phyloP scores from a whole-genome alignment of 371 early-diverging fungal genomes.

The Nematocida displodere region DNA sequence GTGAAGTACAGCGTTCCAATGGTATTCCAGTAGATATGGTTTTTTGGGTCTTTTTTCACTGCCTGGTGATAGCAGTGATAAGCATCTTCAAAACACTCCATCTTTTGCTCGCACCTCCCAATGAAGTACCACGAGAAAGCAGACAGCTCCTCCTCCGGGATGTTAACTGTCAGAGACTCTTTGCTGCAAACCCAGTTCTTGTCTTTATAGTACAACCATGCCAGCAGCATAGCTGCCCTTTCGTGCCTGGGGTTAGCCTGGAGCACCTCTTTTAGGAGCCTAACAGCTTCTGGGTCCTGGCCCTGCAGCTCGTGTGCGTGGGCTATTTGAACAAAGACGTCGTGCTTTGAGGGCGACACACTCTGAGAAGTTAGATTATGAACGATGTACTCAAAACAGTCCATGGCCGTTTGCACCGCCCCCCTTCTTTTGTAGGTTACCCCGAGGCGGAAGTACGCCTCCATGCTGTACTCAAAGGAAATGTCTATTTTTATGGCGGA shows the following conservation, averaged over 20 bases:
- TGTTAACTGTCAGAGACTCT: neutral
- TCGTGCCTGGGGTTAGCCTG: constrained; percentile 9
- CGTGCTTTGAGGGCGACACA: constrained; percentile 19
- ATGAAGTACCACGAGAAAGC: constrained; percentile 35
- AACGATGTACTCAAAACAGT: constrained; percentile 33
- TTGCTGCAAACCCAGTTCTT: neutral
- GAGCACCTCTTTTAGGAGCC: constrained; percentile 9
- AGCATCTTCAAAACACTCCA: constrained; percentile 19
- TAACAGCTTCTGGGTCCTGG: neutral
- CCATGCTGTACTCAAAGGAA: constrained; percentile 13
- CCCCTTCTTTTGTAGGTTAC: constrained; percentile 43
- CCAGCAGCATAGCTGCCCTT: constrained; percentile 11
- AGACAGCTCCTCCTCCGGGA: neutral
- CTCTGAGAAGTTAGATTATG: constrained; percentile 9
- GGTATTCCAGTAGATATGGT: constrained; percentile 32
- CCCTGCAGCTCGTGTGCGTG: constrained; percentile 25
- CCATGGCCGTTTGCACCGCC: constrained; percentile 27
- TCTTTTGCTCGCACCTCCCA: constrained; percentile 13
- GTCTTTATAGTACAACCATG: constrained; percentile 28
- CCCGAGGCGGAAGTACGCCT: constrained; percentile 26
- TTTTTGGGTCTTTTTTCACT: constrained; percentile 21
- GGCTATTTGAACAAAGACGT: constrained; percentile 31
- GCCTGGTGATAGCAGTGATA: constrained; percentile 26
- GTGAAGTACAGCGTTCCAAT: constrained; percentile 26
- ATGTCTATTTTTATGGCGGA: constrained; percentile 35